Evolutionary conservation across 768 basidiomycete species (phyloP).

Genomic region (Kwoniella newhampshirensis): DNA sequence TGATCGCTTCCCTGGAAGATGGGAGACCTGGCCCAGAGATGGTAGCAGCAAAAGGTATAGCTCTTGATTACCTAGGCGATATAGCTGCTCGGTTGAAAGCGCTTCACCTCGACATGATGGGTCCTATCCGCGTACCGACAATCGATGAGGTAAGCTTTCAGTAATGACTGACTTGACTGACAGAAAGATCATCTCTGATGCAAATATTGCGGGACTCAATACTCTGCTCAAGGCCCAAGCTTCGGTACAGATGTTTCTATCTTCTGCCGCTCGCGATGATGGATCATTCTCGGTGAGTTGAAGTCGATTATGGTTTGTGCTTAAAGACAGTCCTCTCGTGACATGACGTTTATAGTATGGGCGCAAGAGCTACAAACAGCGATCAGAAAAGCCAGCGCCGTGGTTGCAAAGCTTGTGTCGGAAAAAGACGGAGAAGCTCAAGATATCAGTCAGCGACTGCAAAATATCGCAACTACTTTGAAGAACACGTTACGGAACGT

Average conservation of each 20-base stretch:
- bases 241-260: constrained; percentile 21
- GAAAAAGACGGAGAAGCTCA: constrained; percentile 40
- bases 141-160: constrained; percentile 70
- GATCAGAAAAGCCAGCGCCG: constrained; percentile 62
- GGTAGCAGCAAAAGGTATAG: constrained; percentile 82
- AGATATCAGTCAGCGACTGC: constrained; percentile 26
- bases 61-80: constrained; percentile 89
- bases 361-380: constrained; percentile 78
- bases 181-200: constrained; percentile 30
- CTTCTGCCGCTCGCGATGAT: constrained; percentile 27
- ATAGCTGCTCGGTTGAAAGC: constrained; percentile 73
- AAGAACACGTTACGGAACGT: constrained; percentile 67
- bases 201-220: constrained; percentile 9
- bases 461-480: constrained; percentile 54
- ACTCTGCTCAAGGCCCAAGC: constrained; percentile 22
- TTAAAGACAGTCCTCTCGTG: constrained; percentile 68
- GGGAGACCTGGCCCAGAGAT: constrained; percentile 69
- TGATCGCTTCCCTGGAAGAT: constrained; percentile 84
- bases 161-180: constrained; percentile 52
- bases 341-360: constrained; percentile 73
- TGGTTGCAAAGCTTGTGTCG: constrained; percentile 57
- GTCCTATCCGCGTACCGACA: constrained; percentile 47
- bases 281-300: constrained; percentile 29
- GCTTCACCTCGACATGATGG: constrained; percentile 42
- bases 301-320: neutral